These are phyloP conservation scores for Acrocalymma vagum DNA, from an alignment of 2,329 filamentous ascomycete genomes.

Conservation along the genomic window DNA sequence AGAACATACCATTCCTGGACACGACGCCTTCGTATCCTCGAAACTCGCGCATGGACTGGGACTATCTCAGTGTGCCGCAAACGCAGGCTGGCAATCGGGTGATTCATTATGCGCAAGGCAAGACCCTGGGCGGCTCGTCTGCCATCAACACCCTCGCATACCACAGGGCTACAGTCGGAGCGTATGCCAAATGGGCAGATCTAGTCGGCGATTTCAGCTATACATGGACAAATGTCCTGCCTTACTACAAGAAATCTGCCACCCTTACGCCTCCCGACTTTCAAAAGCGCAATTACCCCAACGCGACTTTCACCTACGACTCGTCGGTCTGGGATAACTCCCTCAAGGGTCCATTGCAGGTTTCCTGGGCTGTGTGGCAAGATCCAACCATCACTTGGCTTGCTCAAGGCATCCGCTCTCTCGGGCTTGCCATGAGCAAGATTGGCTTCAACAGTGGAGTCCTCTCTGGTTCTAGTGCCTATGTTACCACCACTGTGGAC, in stretches of 20 bases:
- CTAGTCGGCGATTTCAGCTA: constrained; percentile 32
- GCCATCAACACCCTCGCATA: neutral
- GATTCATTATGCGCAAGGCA: constrained; percentile 37
- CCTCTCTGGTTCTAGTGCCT: too few species aligned
- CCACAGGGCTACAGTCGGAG: neutral
- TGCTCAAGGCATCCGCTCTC: too few species aligned
- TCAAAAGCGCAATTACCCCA: constrained; percentile 16
- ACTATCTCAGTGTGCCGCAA: too few species aligned
- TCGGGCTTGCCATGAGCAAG: too few species aligned
- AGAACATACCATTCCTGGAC: too few species aligned
- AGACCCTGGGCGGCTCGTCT: constrained; percentile 22
- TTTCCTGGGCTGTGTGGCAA: constrained; percentile 22
- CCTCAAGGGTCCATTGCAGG: constrained; percentile 17
- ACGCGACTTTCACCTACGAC: constrained; percentile 28
- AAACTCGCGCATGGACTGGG: too few species aligned
- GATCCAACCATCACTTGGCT: constrained; percentile 18
- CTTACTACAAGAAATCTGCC: constrained; percentile 36
- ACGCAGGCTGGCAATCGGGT: too few species aligned
- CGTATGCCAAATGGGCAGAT: constrained; percentile 27
- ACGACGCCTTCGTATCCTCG: too few species aligned
- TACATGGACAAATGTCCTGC: constrained; percentile 30
- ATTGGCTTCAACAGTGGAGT: too few species aligned
- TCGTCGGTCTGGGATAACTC: neutral
- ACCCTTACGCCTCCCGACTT: constrained; percentile 33
- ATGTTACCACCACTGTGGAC: too few species aligned